Conservation (phyloP, 1,284 basidiomycete species). For the Ceratobasidium theobromae region DNA sequence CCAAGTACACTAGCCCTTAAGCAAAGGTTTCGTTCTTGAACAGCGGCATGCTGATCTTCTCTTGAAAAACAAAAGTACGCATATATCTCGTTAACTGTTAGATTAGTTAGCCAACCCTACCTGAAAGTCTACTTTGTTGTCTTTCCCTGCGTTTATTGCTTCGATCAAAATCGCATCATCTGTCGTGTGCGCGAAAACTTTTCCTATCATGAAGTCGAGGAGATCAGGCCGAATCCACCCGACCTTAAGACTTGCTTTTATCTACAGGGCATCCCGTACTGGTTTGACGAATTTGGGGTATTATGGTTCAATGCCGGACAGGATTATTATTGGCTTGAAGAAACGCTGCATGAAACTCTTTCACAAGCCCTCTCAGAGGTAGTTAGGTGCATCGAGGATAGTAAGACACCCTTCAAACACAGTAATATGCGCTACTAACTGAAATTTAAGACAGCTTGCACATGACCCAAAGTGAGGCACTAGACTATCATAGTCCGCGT, state of each 20-base stretch:
- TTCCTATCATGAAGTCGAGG: not conserved
- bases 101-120: not conserved
- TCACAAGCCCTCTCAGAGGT: not conserved
- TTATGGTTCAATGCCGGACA: conserved; percentile 13
- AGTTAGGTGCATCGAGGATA: not conserved
- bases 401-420: not conserved
- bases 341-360: not conserved
- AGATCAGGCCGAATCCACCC: not conserved
- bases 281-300: not conserved
- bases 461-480: not conserved
- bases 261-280: conserved; percentile 1
- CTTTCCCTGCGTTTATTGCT: conserved; percentile 10
- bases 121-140: conserved; percentile 6
- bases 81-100: not conserved
- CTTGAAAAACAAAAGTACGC: not conserved
- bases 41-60: not conserved
- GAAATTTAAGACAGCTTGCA: not conserved
- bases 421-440: not conserved
- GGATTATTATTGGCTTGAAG: not conserved
- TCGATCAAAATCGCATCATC: conserved; percentile 11
- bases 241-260: not conserved
- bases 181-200: not conserved
- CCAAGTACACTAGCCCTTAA: not conserved
- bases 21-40: conserved; percentile 1
- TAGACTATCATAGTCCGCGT: not conserved